Evolutionary conservation across 2,329 filamentous ascomycete genomes (phyloP).

Genomic region (Fusarium metavorans): DNA sequence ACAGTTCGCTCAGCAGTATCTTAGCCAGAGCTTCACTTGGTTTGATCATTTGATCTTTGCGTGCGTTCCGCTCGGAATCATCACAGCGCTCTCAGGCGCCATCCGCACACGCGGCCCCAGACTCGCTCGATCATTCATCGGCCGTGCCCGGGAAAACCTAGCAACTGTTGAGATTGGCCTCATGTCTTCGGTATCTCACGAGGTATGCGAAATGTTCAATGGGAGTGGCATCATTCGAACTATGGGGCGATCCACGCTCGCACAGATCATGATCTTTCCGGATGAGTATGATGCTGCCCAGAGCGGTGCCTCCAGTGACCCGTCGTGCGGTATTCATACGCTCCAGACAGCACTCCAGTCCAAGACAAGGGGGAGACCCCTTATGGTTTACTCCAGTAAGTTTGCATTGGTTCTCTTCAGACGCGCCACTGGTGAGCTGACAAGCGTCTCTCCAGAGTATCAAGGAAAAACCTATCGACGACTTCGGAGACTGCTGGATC

Average conservation of each 20-base stretch:
- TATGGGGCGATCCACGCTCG: background rate
- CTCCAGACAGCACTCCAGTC: background rate
- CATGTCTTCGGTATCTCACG: constrained; percentile 46
- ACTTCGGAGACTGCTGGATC: background rate
- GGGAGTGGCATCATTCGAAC: constrained; percentile 17
- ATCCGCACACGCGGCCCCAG: constrained; percentile 41
- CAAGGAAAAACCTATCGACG: background rate
- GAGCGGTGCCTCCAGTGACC: background rate
- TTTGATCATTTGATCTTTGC: constrained; percentile 8
- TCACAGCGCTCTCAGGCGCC: constrained; percentile 40
- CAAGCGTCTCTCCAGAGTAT: background rate
- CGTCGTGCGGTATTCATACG: background rate
- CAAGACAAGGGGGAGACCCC: no score
- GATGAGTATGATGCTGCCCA: background rate
- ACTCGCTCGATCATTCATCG: constrained; percentile 41
- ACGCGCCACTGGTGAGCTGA: background rate
- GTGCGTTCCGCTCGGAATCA: constrained; percentile 44
- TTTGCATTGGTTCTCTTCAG: background rate
- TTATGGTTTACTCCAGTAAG: background rate
- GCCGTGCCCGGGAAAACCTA: constrained; percentile 40
- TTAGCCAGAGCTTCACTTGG: constrained; percentile 7
- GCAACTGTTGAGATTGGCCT: constrained; percentile 41
- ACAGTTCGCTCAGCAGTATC: constrained; percentile 2
- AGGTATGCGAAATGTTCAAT: constrained; percentile 46
- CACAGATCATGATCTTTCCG: constrained; percentile 3